phyloP scores from a whole-genome alignment of 2,329 filamentous ascomycete genomes.

The Arthrobotrys musiformis region DNA sequence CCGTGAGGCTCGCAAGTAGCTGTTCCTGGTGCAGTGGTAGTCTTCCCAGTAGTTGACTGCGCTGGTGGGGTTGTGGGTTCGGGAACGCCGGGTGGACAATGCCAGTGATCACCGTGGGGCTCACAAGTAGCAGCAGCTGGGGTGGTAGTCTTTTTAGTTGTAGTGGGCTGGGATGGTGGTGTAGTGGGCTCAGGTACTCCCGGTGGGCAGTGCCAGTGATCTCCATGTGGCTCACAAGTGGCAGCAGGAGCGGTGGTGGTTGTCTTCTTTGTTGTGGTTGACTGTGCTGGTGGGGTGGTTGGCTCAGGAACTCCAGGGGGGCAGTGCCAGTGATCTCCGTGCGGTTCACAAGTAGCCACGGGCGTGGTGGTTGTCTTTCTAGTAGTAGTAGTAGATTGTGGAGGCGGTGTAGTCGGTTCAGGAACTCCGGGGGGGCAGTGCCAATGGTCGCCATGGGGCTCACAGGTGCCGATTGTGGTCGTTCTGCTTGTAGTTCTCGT shows the following conservation, averaged over 20 bases:
- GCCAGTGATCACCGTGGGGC: slow-evolving; percentile 1
- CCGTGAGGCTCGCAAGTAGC: not conserved
- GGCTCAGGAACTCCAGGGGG: slow-evolving; percentile 2
- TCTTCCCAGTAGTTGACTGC: not conserved
- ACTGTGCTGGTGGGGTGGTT: not conserved
- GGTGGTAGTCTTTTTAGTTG: not conserved
- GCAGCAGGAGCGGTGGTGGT: not conserved
- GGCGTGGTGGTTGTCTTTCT: not conserved
- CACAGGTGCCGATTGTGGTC: not conserved
- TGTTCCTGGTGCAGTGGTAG: not conserved
- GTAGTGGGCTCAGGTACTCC: not conserved
- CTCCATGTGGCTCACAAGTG: not conserved
- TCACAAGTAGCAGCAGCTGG: not conserved
- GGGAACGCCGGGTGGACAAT: not conserved
- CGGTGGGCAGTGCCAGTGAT: slow-evolving; percentile 8
- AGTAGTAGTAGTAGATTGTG: not conserved
- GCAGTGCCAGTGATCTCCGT: slow-evolving; percentile 16
- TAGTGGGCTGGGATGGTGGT: not conserved
- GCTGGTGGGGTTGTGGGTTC: not conserved
- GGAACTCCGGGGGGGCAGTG: not conserved
- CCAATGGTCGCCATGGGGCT: not conserved
- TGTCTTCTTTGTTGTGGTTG: not conserved
- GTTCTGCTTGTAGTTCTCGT: not conserved
- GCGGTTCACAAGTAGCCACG: not conserved
- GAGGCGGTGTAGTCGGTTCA: not conserved